Evolutionary conservation across 1,139 yeast species (phyloP).

Genomic region (Hyphopichia khmerensis): DNA sequence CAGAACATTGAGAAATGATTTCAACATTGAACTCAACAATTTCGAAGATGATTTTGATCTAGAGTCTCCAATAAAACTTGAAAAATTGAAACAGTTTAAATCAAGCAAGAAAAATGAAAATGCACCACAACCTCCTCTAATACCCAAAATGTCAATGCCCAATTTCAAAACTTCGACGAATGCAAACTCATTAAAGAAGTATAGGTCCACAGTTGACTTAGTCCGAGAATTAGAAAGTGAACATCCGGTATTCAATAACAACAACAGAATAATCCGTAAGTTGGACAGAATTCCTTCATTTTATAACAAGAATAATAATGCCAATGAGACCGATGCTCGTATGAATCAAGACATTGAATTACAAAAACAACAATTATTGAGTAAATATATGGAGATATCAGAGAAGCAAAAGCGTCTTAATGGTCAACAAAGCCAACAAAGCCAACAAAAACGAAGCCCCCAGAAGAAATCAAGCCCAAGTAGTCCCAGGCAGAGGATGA

Average conservation of each 20-base stretch:
- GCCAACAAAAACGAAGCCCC: constrained; percentile 9
- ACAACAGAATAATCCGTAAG: constrained; percentile 34
- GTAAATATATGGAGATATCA: constrained; percentile 26
- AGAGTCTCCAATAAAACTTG: constrained; percentile 14
- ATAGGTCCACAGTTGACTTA: constrained; percentile 33
- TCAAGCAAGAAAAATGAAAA: not conserved
- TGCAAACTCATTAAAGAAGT: constrained; percentile 18
- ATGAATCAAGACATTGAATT: constrained; percentile 17
- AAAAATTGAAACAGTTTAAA: constrained; percentile 10
- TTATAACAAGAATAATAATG: constrained; percentile 19
- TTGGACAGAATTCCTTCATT: constrained; percentile 47
- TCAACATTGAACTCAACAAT: constrained; percentile 39
- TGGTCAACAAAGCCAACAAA: constrained; percentile 1
- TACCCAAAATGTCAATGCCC: constrained; percentile 25
- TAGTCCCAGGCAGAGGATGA: not conserved
- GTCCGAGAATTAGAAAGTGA: constrained; percentile 12
- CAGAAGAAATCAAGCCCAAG: not conserved
- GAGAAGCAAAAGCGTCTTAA: constrained; percentile 17
- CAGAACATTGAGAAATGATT: constrained; percentile 35
- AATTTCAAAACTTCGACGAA: constrained; percentile 14
- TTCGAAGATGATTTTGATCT: constrained; percentile 40
- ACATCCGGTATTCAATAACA: constrained; percentile 30
- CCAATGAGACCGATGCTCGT: constrained; percentile 12
- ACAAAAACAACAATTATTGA: constrained; percentile 24
- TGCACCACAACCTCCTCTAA: constrained; percentile 10